These are phyloP conservation scores for Trichoderma lentiforme DNA, from an alignment of 2,329 filamentous ascomycete species.

Conservation along the genomic window DNA sequence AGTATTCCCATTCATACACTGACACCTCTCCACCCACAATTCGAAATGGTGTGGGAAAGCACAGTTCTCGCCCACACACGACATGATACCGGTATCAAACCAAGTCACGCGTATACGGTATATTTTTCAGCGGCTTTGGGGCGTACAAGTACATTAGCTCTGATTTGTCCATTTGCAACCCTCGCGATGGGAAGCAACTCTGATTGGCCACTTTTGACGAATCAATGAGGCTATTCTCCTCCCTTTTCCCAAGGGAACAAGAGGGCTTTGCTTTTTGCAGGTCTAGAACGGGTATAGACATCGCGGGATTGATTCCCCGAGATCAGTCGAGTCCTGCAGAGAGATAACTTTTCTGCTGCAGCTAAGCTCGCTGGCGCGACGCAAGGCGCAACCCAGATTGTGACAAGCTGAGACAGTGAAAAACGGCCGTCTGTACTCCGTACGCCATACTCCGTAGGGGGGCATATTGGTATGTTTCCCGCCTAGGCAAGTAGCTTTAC, in stretches of 20 bases:
- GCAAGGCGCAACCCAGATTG: conserved; percentile 2
- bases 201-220: background rate
- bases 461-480: background rate
- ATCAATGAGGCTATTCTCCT: background rate
- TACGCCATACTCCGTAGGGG: too few species aligned
- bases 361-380: background rate
- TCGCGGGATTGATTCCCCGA: conserved; percentile 1
- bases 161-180: background rate
- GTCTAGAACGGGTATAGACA: background rate
- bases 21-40: background rate
- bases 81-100: background rate
- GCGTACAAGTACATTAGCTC: background rate
- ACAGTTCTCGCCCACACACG: background rate
- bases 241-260: background rate
- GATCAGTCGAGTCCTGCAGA: background rate
- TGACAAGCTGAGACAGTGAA: background rate
- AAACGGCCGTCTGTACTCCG: background rate
- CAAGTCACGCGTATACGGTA: conserved; percentile 5
- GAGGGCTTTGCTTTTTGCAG: background rate
- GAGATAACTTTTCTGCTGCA: background rate
- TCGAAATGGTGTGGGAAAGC: background rate
- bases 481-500: background rate
- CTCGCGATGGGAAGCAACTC: background rate
- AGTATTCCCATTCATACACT: background rate
- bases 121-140: background rate